phyloP scores from a whole-genome alignment of 2,329 filamentous ascomycete genomes.

The Eutypa lata region DNA sequence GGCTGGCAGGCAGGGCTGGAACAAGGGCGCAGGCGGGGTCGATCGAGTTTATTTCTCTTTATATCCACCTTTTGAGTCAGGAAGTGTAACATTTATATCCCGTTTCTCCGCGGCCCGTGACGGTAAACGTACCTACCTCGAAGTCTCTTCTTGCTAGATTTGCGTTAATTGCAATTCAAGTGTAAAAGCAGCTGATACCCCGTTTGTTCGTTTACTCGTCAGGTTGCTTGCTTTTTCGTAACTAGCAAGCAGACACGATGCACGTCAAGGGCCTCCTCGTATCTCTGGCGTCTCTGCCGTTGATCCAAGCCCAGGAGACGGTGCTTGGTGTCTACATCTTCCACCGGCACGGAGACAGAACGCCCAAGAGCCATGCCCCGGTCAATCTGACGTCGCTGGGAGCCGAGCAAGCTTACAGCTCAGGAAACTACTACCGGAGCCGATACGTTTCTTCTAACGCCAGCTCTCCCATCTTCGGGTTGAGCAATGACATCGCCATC shows the following conservation, averaged over 20 bases:
- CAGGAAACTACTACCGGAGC: conserved; percentile 71
- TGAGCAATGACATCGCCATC: conserved; percentile 65
- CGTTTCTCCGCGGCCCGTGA: too few species aligned
- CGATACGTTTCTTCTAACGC: conserved; percentile 68
- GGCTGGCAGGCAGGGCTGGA: neutral
- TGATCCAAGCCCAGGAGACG: conserved; percentile 61
- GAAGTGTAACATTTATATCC: neutral
- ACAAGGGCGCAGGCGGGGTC: neutral
- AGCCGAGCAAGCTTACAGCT: conserved; percentile 69
- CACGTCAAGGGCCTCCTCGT: conserved; percentile 38
- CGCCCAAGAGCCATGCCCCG: conserved; percentile 69
- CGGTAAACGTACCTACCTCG: too few species aligned
- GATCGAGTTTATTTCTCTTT: neutral
- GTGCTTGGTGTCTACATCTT: conserved; percentile 83
- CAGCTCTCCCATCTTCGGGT: conserved; percentile 58
- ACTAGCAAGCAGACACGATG: conserved; percentile 26
- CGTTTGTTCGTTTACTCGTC: too few species aligned
- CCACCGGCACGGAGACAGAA: conserved; percentile 86
- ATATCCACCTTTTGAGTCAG: neutral
- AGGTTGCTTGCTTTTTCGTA: neutral
- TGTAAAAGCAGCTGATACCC: too few species aligned
- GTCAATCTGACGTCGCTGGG: conserved; percentile 76
- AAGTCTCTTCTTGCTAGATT: too few species aligned
- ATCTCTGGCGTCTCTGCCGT: conserved; percentile 36
- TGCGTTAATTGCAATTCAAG: too few species aligned